These are phyloP conservation scores for Rutstroemia sp. DNA, from an alignment of 2,329 filamentous ascomycete genomes.

Conservation along the genomic window DNA sequence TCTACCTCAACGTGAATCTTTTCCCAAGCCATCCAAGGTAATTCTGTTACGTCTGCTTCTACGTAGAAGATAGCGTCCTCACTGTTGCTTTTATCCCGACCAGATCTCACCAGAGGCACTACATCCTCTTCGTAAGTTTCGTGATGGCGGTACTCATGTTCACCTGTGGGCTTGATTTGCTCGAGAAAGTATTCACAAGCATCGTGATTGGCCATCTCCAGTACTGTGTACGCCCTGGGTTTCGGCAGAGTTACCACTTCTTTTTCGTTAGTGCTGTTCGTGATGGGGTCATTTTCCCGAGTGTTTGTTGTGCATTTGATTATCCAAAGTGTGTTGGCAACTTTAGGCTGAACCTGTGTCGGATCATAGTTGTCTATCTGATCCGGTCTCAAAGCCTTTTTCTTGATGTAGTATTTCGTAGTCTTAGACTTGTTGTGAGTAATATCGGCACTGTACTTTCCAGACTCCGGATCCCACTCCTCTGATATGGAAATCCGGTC, in stretches of 20 bases:
- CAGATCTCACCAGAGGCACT: background rate
- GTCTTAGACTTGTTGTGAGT: background rate
- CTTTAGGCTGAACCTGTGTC: background rate
- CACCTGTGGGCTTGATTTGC: constrained; percentile 9
- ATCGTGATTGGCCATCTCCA: constrained; percentile 17
- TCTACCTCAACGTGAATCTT: background rate
- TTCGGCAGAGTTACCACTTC: background rate
- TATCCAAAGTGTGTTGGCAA: background rate
- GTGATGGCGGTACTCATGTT: background rate
- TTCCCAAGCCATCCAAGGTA: background rate
- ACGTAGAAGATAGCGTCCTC: no score
- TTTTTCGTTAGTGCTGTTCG: background rate
- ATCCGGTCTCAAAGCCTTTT: background rate
- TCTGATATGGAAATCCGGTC: background rate
- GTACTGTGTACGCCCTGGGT: background rate
- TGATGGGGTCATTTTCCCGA: background rate
- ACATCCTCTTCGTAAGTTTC: background rate
- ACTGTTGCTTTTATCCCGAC: background rate
- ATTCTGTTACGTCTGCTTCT: background rate
- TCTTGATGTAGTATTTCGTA: background rate
- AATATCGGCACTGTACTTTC: background rate
- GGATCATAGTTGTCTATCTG: background rate
- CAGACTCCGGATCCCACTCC: background rate
- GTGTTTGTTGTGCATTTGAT: background rate
- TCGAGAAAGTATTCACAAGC: constrained; percentile 11